Percentiles rank a stretch among this genome's conserved stretches.
Evolutionary conservation across 2,329 filamentous ascomycete genomes (phyloP).

Genomic region (Diplocarpon mali): DNA sequence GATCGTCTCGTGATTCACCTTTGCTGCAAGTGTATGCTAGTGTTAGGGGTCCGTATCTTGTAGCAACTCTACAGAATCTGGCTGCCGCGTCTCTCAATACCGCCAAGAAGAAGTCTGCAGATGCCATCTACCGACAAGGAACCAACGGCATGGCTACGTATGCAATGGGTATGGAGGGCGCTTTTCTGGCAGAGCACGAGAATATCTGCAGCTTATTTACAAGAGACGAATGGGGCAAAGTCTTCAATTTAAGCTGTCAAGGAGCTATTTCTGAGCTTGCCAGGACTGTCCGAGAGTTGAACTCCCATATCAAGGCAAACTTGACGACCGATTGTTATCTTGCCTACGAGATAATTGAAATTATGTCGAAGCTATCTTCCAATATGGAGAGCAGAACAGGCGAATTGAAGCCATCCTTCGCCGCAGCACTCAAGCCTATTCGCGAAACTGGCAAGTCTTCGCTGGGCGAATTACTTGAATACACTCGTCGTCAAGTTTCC

Average conservation of each 20-base stretch:
- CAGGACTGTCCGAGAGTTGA: slow-evolving; percentile 78
- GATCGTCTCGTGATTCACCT: slow-evolving; percentile 47
- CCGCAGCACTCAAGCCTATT: slow-evolving; percentile 78
- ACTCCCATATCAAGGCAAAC: slow-evolving; percentile 78
- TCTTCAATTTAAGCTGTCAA: slow-evolving; percentile 71
- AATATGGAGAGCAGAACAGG: slow-evolving; percentile 74
- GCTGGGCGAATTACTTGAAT: slow-evolving; percentile 71
- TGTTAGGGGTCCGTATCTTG: slow-evolving; percentile 77
- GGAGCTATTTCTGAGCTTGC: slow-evolving; percentile 70
- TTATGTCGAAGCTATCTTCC: slow-evolving; percentile 69
- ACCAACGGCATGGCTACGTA: slow-evolving; percentile 90
- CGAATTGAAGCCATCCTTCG: slow-evolving; percentile 72
- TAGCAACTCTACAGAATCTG: slow-evolving; percentile 70
- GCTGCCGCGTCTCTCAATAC: slow-evolving; percentile 79
- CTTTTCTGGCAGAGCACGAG: slow-evolving; percentile 82
- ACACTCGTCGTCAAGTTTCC: slow-evolving; percentile 61
- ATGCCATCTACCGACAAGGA: slow-evolving; percentile 76
- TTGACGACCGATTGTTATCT: slow-evolving; percentile 86
- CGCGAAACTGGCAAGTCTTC: slow-evolving; percentile 86
- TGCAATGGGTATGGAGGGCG: slow-evolving; percentile 73
- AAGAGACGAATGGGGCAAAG: slow-evolving; percentile 70
- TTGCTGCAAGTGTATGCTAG: slow-evolving; percentile 79
- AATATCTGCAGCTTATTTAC: slow-evolving; percentile 82
- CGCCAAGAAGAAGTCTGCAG: slow-evolving; percentile 64
- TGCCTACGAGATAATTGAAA: slow-evolving; percentile 89